phyloP scores from a whole-genome alignment of 257 asterid genomes.

The Solanum rostratum region DNA sequence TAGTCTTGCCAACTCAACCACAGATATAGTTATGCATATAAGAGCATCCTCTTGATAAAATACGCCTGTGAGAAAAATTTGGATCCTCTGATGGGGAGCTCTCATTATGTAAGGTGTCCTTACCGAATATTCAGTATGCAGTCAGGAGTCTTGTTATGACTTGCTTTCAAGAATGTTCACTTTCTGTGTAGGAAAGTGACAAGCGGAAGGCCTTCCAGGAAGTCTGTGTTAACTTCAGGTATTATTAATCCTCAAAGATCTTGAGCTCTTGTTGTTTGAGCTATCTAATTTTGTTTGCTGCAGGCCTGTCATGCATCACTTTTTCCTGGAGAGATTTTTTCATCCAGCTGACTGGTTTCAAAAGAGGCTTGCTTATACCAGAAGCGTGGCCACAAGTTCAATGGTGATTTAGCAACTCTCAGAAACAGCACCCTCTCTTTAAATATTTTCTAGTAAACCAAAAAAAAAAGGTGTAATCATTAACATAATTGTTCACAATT shows the following conservation, averaged over 20 bases:
- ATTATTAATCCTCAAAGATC: not conserved
- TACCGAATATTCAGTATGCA: not conserved
- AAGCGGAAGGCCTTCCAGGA: constrained; percentile 81
- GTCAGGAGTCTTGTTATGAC: not conserved
- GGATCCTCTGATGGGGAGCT: not conserved
- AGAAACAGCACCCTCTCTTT: not conserved
- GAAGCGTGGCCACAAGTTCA: constrained; percentile 99
- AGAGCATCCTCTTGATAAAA: not conserved
- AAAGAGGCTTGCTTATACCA: constrained; percentile 89
- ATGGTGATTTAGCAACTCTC: constrained; percentile 38
- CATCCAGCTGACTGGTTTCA: constrained; percentile 98
- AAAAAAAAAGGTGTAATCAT: not conserved
- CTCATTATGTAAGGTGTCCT: not conserved
- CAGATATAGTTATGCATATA: not conserved
- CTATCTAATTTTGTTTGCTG: constrained; percentile 10
- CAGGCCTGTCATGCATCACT: constrained; percentile 99
- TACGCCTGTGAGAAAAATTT: not conserved
- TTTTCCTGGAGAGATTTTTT: constrained; percentile 90
- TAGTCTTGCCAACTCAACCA: not conserved
- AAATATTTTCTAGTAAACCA: not conserved
- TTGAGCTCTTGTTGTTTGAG: constrained; percentile 8
- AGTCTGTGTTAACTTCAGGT: constrained; percentile 86
- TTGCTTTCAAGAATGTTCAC: not conserved
- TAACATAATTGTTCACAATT: not conserved
- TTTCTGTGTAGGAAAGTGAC: constrained; percentile 52